These are phyloP conservation scores for Takashimella koratensis DNA, from an alignment of 1,284 basidiomycete species.

Conservation along the genomic window DNA sequence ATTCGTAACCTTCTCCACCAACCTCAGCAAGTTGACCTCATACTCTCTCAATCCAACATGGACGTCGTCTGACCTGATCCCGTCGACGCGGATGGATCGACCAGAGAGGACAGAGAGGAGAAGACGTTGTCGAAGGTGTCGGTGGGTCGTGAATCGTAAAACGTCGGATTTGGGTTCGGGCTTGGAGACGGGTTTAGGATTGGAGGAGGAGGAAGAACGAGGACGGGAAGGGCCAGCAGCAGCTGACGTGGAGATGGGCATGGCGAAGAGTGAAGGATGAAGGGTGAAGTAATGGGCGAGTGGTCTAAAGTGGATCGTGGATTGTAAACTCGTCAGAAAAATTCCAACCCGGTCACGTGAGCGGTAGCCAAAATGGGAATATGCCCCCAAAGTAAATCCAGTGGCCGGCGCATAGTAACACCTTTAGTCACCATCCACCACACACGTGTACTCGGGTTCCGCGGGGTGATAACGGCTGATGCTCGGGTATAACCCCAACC, in stretches of 20 bases:
- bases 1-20: conserved; percentile 91
- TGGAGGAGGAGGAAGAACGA: neutral
- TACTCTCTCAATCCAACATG: conserved; percentile 94
- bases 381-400: too few relatives aligned
- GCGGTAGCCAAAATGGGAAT: too few relatives aligned
- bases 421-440: too few relatives aligned
- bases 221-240: neutral
- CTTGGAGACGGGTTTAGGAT: neutral
- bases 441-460: too few relatives aligned
- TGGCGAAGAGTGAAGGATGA: too few relatives aligned
- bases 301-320: too few relatives aligned
- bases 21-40: conserved; percentile 83
- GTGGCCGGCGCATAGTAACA: too few relatives aligned
- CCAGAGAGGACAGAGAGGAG: conserved; percentile 85
- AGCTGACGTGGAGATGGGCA: neutral
- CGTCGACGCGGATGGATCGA: conserved; percentile 78
- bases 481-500: too few relatives aligned
- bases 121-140: conserved; percentile 77
- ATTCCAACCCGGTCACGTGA: too few relatives aligned
- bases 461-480: too few relatives aligned
- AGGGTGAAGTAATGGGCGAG: too few relatives aligned
- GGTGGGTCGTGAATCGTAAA: conserved; percentile 66
- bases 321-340: too few relatives aligned
- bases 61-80: conserved; percentile 85
- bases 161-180: conserved; percentile 29